phyloP scores from a whole-genome alignment of 2,329 filamentous ascomycete genomes.

The Anthostomella pinea region DNA sequence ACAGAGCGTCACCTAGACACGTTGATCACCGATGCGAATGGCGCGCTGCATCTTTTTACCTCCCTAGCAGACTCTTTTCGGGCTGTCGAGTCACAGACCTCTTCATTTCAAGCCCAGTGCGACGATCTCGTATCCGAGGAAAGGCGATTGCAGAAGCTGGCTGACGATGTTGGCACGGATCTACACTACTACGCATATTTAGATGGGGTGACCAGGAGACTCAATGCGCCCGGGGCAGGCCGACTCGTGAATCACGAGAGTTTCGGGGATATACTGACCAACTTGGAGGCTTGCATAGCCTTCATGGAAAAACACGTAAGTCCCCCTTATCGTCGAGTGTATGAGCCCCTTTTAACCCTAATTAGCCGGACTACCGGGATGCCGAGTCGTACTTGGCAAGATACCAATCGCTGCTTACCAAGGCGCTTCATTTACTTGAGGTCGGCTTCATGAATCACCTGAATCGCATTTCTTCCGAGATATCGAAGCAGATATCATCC shows the following conservation, averaged over 20 bases:
- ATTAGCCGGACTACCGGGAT: constrained; percentile 77
- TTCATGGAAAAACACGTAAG: constrained; percentile 87
- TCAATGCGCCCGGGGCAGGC: constrained; percentile 89
- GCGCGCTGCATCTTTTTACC: constrained; percentile 72
- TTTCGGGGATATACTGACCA: constrained; percentile 84
- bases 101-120: constrained; percentile 89
- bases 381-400: constrained; percentile 83
- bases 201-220: constrained; percentile 81
- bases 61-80: constrained; percentile 83
- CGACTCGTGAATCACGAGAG: constrained; percentile 79
- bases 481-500: constrained; percentile 50
- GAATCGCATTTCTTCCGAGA: constrained; percentile 53
- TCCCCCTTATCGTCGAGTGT: constrained; percentile 7
- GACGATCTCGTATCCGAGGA: constrained; percentile 84
- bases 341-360: constrained; percentile 11
- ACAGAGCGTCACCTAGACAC: constrained; percentile 80
- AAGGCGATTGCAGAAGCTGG: constrained; percentile 71
- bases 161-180: constrained; percentile 82
- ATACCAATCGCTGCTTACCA: constrained; percentile 76
- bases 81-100: constrained; percentile 83
- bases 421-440: constrained; percentile 60
- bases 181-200: constrained; percentile 94
- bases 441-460: constrained; percentile 52
- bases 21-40: constrained; percentile 73
- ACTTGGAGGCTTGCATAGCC: constrained; percentile 83